A percentile compares a stretch with the other conserved stretches of the same genome.
Conservation (phyloP, 495 filamentous ascomycete species). For the Cenococcum geophilum region DNA sequence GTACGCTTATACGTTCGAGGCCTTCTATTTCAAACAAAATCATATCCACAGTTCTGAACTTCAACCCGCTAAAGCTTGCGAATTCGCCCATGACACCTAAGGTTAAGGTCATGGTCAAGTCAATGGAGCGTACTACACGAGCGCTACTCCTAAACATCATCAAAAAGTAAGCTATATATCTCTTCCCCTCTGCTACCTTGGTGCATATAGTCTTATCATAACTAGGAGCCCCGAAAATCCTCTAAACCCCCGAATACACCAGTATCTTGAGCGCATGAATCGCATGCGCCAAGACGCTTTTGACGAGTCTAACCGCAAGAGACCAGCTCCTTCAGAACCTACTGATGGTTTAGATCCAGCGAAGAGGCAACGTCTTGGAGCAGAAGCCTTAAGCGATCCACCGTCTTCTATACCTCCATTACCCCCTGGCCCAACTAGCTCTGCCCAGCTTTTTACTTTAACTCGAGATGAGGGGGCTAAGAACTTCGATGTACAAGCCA, state of each 20-base stretch:
- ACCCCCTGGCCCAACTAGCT: slow-evolving; percentile 65
- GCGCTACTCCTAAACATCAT: slow-evolving; percentile 72
- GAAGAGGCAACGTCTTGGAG: slow-evolving; percentile 65
- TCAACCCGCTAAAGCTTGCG: slow-evolving; percentile 78
- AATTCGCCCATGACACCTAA: slow-evolving; percentile 70
- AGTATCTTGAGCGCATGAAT: slow-evolving; percentile 71
- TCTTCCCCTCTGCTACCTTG: not conserved
- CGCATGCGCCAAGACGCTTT: slow-evolving; percentile 67
- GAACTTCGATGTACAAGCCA: slow-evolving; percentile 68
- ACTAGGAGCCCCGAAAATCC: slow-evolving; percentile 64
- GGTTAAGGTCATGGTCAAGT: slow-evolving; percentile 73
- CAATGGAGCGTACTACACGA: slow-evolving; percentile 87
- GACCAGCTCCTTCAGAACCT: slow-evolving; percentile 58
- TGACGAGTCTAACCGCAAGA: slow-evolving; percentile 71
- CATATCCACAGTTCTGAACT: slow-evolving; percentile 74
- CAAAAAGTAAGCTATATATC: slow-evolving; percentile 53
- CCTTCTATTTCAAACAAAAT: slow-evolving; percentile 79
- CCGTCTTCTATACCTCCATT: slow-evolving; percentile 51
- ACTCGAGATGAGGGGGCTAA: slow-evolving; percentile 66
- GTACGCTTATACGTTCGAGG: slow-evolving; percentile 70
- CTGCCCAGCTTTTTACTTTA: slow-evolving; percentile 76
- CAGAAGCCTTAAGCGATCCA: slow-evolving; percentile 36
- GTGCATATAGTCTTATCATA: not conserved
- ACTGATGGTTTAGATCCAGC: slow-evolving; percentile 61
- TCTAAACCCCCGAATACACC: slow-evolving; percentile 64